Evolutionary conservation across 2,329 filamentous ascomycete genomes (phyloP), one percentile per base, ranked within the genome.

Genomic region (Xylariaceae sp.): DNA sequence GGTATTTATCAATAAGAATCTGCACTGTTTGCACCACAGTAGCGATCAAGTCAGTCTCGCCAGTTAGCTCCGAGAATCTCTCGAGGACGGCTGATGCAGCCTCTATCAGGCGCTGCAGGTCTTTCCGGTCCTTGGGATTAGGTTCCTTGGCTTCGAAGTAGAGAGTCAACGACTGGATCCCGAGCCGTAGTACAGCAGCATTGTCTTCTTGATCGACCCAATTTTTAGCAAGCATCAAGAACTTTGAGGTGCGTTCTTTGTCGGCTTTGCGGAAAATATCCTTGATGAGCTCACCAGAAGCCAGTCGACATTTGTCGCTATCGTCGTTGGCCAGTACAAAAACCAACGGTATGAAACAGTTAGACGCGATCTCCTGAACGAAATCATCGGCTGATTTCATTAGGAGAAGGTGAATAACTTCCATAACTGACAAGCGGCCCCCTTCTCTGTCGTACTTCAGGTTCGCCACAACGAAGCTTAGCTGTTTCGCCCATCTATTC

Each of bases 381-480:
- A 90, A 80, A 19, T 89, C 85, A 30, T 89, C 79, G 0, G 85
- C 84, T 4, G 90, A 83, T 65, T 96, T 97, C 49, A 79, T 82
- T 17, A 97, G 72, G n/a, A 98, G 72, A 33, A 90, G 73, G 58
- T 95, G 85, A 34, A 96, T 74, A 3, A 91, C 81, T 65, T 98
- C 93, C 79, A 98, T 88, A 19, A 96, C 88, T 1, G 90, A 96
- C 46, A 95, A 74, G 29, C 94, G 79, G 19, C 93, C 93, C 45
- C 93, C 87, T 52, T 89, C 83, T 55, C 94, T 82, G 33, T 91
- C 81, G 62, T 96, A 98, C 45, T 91, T 84, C 50, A 98, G 72
- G 57, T 98, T 98, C 55, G 87, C 87, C 37, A 94, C 78, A 37
- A 98, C 74, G 60, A 97, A 98, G 42, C 77, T 81, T 38, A 96